Evolutionary conservation across 1,284 basidiomycete genomes (phyloP), one percentile per base, ranked within the genome.

Genomic region (Chondrostereum purpureum): DNA sequence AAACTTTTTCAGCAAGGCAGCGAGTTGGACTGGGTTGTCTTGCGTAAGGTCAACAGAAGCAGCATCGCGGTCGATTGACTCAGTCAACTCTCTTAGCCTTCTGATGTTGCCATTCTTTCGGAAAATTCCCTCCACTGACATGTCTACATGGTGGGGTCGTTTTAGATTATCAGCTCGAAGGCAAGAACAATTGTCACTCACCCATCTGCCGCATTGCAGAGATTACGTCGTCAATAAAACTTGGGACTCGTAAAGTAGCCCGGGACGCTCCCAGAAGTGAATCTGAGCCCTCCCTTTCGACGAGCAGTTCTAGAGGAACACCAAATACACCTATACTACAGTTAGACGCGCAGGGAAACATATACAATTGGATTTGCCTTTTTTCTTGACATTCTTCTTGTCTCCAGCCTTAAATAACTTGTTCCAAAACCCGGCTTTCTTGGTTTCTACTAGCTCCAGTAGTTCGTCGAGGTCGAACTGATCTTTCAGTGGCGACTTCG

Each of bases 161-260:
- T 44, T 40, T 14, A 45, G 48, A 20, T 40, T 39, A 21, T 41
- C 39, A 41, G 46, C 44, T 27, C 20, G 24, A 13, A 39, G 21
- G 38, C 16, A 34, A 27, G 36, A 39, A 45, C 16, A 20, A 50
- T 42, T 20, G 23, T 23, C 1, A 75, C 88, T 58, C 52, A 94
- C 92, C 95, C 95, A 98, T 98, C 66, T 98, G 94, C 60, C 89
- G 79, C 95, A 99, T 98, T 2, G 96, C 93, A 44, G 92, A 95
- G 34, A 99, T 83, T 45, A 97, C 88, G 59, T 99, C 96, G 62
- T 99, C 96, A 50, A 99, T 89, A 62, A 99, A 97, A 63, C 91
- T 96, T 5, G 95, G 95, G 20, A 99, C 86, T 53, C 92, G 77
- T 51, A 99, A 63, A 16, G 89, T 81, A 33, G 81, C 82, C 16